phyloP scores from a whole-genome alignment of 306 rosid genomes.

The Dryas drummondii region DNA sequence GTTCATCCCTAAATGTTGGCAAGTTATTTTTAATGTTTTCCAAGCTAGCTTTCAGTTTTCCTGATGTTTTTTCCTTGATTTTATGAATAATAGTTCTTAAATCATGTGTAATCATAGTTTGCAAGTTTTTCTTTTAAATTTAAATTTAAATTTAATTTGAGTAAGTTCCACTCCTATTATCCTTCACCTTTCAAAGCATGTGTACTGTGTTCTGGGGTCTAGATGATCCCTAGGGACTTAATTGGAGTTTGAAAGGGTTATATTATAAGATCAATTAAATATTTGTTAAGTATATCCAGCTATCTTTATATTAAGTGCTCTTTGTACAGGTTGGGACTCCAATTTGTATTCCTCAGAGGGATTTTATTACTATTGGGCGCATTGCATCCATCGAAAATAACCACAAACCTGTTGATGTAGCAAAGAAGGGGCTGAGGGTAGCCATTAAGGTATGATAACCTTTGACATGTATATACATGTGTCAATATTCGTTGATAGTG shows the following conservation, averaged over 20 bases:
- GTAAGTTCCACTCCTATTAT: background rate
- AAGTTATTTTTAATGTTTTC: background rate
- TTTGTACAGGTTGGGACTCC: slow-evolving; percentile 85
- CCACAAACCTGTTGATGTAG: slow-evolving; percentile 82
- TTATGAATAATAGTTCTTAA: background rate
- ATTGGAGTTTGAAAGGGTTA: background rate
- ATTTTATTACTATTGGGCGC: slow-evolving; percentile 81
- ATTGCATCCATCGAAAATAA: slow-evolving; percentile 87
- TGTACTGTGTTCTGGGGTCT: background rate
- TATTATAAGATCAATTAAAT: background rate
- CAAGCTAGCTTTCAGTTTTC: background rate
- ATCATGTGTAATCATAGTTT: background rate
- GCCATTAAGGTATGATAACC: slow-evolving; percentile 76
- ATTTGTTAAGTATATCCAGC: background rate
- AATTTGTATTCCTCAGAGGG: slow-evolving; percentile 81
- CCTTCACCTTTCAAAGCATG: background rate
- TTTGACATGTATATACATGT: background rate
- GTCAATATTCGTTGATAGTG: too few species aligned
- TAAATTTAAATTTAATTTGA: background rate
- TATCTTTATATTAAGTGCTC: slow-evolving; percentile 24
- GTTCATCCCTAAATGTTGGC: background rate
- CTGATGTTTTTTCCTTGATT: background rate
- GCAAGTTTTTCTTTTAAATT: background rate
- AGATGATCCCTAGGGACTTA: background rate
- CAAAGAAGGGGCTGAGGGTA: slow-evolving; percentile 83